Evolutionary conservation across 75 land plant species (phyloP).

Genomic region (Sequoia sempervirens): DNA sequence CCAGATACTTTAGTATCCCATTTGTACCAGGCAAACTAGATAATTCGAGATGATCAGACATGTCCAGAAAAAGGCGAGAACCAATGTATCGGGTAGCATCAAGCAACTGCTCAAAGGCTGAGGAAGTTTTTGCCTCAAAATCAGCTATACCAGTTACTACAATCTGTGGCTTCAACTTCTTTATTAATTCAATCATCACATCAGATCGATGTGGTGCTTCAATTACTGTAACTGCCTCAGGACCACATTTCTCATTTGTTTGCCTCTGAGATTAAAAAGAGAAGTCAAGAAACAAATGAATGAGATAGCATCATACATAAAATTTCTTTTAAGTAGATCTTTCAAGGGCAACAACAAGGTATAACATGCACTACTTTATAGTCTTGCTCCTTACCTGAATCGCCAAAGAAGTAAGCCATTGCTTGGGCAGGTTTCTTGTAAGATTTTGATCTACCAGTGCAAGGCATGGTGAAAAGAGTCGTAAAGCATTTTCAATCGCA

Average conservation of each 20-base stretch:
- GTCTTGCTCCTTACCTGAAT: conserved; percentile 52
- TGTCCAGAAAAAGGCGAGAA: conserved; percentile 86
- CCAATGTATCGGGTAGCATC: conserved; percentile 62
- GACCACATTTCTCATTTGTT: conserved; percentile 11
- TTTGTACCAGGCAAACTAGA: conserved; percentile 89
- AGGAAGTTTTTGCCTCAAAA: conserved; percentile 86
- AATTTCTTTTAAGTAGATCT: not conserved
- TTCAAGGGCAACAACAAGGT: not conserved
- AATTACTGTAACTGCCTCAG: conserved; percentile 66
- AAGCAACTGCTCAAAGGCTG: conserved; percentile 91
- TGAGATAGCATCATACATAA: not conserved
- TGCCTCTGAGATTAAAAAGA: conserved; percentile 15
- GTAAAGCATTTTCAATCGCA: conserved; percentile 81
- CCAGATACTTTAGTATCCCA: conserved; percentile 90
- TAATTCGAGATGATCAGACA: conserved; percentile 89
- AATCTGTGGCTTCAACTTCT: conserved; percentile 84
- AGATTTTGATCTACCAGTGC: conserved; percentile 88
- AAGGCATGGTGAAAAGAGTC: conserved; percentile 83
- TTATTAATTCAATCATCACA: conserved; percentile 74
- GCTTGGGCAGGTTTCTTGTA: conserved; percentile 69
- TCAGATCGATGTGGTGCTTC: conserved; percentile 95
- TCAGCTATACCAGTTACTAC: conserved; percentile 86
- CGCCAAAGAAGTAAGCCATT: conserved; percentile 79
- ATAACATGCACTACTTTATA: not conserved
- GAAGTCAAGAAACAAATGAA: not conserved